Base-by-base conservation (phyloP, 371 early-diverging fungal species). In the Mucor velutinosus region DNA sequence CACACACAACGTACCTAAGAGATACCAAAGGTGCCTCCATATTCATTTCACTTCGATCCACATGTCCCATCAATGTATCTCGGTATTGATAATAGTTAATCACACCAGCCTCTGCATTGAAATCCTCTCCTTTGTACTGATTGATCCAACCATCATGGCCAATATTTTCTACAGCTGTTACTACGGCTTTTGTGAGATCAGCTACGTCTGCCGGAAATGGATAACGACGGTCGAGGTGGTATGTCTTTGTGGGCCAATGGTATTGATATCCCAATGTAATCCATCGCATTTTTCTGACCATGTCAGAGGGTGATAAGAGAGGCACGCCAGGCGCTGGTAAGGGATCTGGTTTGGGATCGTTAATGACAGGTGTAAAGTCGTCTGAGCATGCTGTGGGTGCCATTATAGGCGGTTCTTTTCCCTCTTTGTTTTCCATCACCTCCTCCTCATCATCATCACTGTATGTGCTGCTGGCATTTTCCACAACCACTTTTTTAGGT, bases 61-160 rank as follows among this genome's bases (percentile, higher is more conserved):
- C 95, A 79, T 99, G 99, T 8, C 92, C 97, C 86, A 94, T 96
- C 60, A 99, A 76, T 4, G 93, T 80, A 75, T 96, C 94, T 43
- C 87, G 83, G 57, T 86, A 82, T 59, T 93, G 93, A 70, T 99
- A 99, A 73, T 91, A 97, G 73, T 99, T 99, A 35, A 98, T 74
- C 3, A 99, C 93, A 12, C 98, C 99, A 7, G 97, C 98, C 75
- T 99, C 95, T 41, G 96, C 86, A 29, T 73, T 74, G 71, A 86
- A 97, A 49, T 85, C 73, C 0, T 76, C 65, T 11, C 74, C 80
- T 15, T 80, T 69, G 58, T 87, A 91, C 30, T 70, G 64, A 57
- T 84, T 83, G 17, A 67, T 59, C 60, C 69, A 65, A 4, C 33
- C 62, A 14, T 58, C 57, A 43, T 71, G 69, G 6, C 80, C 76